A percentile compares a stretch with the other conserved stretches of the same genome.
Conservation (phyloP, 257 asterid species). For the Anisodus acutangulus region DNA sequence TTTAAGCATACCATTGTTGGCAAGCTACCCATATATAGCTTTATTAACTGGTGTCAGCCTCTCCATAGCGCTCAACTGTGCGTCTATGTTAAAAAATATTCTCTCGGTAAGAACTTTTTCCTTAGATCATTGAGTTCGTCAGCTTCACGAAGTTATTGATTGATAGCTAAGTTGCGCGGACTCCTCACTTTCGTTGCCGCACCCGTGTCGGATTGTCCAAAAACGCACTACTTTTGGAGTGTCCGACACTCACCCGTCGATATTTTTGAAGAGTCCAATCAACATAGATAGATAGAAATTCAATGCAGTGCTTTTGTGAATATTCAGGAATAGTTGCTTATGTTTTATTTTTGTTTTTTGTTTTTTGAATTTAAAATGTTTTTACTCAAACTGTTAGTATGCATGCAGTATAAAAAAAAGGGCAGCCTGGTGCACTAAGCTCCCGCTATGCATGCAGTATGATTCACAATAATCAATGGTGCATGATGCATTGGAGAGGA, state of each 20-base stretch:
- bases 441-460: neutral
- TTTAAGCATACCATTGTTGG: constrained; percentile 66
- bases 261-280: no score
- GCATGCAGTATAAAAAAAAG: no score
- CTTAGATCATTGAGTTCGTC: neutral
- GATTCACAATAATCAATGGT: neutral
- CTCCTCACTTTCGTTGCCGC: no score
- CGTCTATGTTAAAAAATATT: constrained; percentile 68
- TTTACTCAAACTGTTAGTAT: neutral
- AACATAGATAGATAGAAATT: neutral
- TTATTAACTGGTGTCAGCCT: constrained; percentile 68
- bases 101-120: constrained; percentile 56
- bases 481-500: neutral
- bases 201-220: no score
- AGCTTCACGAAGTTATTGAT: neutral
- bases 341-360: neutral
- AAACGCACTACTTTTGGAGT: no score
- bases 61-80: constrained; percentile 54
- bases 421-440: no score
- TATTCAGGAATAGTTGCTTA: neutral
- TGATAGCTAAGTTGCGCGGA: neutral
- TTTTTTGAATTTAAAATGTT: neutral
- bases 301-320: neutral
- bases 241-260: no score
- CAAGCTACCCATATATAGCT: constrained; percentile 80